These are phyloP conservation scores for Hyparrhenia diplandra DNA, from an alignment of 176 grass and related monocot genomes.

Conservation along the genomic window DNA sequence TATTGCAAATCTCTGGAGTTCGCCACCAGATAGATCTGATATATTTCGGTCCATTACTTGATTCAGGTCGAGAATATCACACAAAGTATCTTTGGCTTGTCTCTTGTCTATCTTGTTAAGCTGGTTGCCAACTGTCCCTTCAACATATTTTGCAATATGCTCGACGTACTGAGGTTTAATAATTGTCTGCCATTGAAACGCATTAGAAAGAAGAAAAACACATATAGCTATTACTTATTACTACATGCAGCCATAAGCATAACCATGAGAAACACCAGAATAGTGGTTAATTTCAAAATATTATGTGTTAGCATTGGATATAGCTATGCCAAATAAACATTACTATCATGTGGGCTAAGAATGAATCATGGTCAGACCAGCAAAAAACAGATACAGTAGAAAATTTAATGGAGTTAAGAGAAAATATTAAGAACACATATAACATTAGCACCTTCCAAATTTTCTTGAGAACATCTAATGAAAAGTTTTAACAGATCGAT, in stretches of 20 bases:
- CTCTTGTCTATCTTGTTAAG: constrained; percentile 55
- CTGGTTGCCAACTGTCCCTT: constrained; percentile 67
- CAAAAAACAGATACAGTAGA: background rate
- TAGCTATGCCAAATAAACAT: background rate
- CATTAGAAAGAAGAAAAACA: background rate
- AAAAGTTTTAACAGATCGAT: background rate
- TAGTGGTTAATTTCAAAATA: background rate
- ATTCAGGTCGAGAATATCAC: constrained; percentile 59
- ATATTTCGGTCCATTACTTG: constrained; percentile 64
- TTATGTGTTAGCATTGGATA: background rate
- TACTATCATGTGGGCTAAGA: background rate
- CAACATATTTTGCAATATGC: constrained; percentile 64
- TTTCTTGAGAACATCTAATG: background rate
- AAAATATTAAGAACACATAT: background rate
- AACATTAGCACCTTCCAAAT: constrained; percentile 1
- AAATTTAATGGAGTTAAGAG: background rate
- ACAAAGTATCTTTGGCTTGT: constrained; percentile 45
- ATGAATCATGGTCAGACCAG: background rate
- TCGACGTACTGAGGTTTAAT: constrained; percentile 76
- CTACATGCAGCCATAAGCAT: background rate
- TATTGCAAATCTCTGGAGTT: constrained; percentile 84
- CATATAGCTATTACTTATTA: background rate
- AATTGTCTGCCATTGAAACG: constrained; percentile 36
- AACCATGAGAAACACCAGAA: background rate
- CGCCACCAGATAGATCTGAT: constrained; percentile 72